These are phyloP conservation scores for Tylopilus subfusipes DNA, from an alignment of 768 basidiomycete genomes.

Conservation along the genomic window DNA sequence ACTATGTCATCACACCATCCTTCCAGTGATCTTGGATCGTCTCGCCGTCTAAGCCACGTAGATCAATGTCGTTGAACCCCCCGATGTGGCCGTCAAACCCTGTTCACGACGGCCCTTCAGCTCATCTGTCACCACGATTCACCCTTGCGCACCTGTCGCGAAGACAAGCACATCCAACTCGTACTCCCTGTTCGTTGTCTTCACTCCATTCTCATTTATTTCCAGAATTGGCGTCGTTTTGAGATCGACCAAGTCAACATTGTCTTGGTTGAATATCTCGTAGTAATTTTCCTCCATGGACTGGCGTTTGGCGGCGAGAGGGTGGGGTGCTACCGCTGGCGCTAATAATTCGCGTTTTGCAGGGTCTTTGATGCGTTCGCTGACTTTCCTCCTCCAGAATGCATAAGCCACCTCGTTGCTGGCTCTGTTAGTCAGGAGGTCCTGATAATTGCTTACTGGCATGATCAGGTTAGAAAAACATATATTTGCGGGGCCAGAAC, in stretches of 20 bases:
- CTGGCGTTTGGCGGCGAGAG: slow-evolving; percentile 1
- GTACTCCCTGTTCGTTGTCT: not conserved
- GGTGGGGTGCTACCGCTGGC: slow-evolving; percentile 9
- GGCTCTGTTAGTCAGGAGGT: not conserved
- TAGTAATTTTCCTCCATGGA: slow-evolving; percentile 11
- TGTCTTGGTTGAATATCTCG: slow-evolving; percentile 12
- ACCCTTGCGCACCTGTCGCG: slow-evolving; percentile 9
- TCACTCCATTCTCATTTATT: slow-evolving; percentile 5
- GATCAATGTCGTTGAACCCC: slow-evolving; percentile 5
- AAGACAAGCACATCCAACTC: slow-evolving; percentile 11
- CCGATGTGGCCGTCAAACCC: slow-evolving; percentile 10
- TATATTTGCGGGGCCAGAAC: not conserved
- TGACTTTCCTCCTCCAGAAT: too few relatives aligned
- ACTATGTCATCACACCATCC: slow-evolving; percentile 14
- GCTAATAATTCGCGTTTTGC: slow-evolving; percentile 3
- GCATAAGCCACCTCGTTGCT: not conserved
- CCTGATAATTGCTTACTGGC: slow-evolving; percentile 5
- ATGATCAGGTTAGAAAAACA: not conserved
- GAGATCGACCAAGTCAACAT: slow-evolving; percentile 13
- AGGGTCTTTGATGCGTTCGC: not conserved
- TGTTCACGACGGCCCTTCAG: not conserved
- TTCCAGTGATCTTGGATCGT: slow-evolving; percentile 19
- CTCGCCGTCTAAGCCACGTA: slow-evolving; percentile 10
- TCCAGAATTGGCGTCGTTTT: slow-evolving; percentile 6
- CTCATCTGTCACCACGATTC: too few relatives aligned